Percentiles rank a stretch among this genome's conserved stretches.
Evolutionary conservation across 228 moss, liverwort and hornwort genomes (phyloP).

Genomic region (Sphagnum fallax): DNA sequence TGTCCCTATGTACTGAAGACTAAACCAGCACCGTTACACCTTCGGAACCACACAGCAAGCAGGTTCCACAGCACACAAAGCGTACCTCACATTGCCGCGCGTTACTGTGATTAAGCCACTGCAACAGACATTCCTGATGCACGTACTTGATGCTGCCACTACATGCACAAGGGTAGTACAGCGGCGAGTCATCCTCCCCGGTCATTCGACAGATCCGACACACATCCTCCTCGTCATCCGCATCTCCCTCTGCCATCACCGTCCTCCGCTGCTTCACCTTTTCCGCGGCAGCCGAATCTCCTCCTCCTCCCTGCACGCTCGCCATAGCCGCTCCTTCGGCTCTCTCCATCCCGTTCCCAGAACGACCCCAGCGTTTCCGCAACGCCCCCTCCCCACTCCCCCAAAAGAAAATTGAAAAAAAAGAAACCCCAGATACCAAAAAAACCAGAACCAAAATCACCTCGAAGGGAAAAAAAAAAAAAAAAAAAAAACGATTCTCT

Average conservation of each 20-base stretch:
- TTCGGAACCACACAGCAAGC: neutral
- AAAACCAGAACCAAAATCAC: no score
- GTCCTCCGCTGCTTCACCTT: no score
- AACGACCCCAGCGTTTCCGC: no score
- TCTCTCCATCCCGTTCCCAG: no score
- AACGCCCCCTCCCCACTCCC: no score
- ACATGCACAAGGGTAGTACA: constrained; percentile 98
- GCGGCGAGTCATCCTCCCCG: constrained; percentile 82
- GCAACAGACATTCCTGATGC: constrained; percentile 94
- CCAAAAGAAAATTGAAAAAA: no score
- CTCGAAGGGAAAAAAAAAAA: no score
- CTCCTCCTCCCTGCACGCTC: no score
- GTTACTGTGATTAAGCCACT: constrained; percentile 99
- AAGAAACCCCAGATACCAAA: no score
- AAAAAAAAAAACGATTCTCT: no score
- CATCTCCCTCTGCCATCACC: constrained; percentile 29
- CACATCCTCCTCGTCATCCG: constrained; percentile 95
- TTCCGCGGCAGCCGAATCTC: no score
- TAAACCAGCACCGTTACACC: neutral
- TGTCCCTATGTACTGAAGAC: neutral
- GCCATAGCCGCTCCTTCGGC: no score
- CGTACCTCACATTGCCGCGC: constrained; percentile 97
- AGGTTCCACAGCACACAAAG: neutral
- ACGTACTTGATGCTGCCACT: constrained; percentile 99
- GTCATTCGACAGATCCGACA: constrained; percentile 99